Base-by-base conservation (phyloP, 2,329 filamentous ascomycete genomes). In the Aspergillus eucalypticola region DNA sequence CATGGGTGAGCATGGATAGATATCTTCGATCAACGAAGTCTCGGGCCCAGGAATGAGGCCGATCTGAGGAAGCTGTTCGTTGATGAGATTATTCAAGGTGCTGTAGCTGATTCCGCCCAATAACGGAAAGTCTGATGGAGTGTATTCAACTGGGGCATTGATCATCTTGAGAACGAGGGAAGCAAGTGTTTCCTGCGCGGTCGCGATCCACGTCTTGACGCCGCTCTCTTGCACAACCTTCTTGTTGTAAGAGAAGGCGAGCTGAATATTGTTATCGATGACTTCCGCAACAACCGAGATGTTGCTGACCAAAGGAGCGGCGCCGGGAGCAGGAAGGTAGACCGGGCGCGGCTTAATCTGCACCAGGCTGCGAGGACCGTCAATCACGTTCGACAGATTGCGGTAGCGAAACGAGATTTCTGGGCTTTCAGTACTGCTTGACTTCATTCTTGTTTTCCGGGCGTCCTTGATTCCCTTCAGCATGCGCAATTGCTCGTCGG, bases 1-100 rank as follows among this genome's bases (percentile, higher is more conserved):
- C 25, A 64, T 58, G 19, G 63, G 60, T n/a, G 63, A 60, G 50
- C 63, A 64, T 11, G 59, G 52, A 44, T 63, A 62, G 7, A 62
- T 56, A 32, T 62, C 56, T 32, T 64, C 62, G 13, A 61, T 29
- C 6, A 19, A 25, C 3, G 29, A 25, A 8, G 38, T 17, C 38
- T 41, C 2, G 23, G 23, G 7, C 13, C 21, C 8, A 8, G 23
- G 17, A 19, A 48, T 42, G 32, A 58, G 21, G 15, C 59, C 55
- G 23, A 39, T n/a, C 17, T 51, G 39, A 10, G 60, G 59, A 15
- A 61, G 38, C 2, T 50, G 13, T 11, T 50, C 35, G 2, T n/a
- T 13, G 13, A 51, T 41, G 3, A 61, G 38, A 11, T 58, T 38
- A 3, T 44, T 3, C 4, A 56, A 29, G n/a, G 51, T 51, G n/a